Evolutionary conservation across 345 rosid species (phyloP), one percentile per base, ranked within the genome.

Genomic region (Lepidium aucheri): DNA sequence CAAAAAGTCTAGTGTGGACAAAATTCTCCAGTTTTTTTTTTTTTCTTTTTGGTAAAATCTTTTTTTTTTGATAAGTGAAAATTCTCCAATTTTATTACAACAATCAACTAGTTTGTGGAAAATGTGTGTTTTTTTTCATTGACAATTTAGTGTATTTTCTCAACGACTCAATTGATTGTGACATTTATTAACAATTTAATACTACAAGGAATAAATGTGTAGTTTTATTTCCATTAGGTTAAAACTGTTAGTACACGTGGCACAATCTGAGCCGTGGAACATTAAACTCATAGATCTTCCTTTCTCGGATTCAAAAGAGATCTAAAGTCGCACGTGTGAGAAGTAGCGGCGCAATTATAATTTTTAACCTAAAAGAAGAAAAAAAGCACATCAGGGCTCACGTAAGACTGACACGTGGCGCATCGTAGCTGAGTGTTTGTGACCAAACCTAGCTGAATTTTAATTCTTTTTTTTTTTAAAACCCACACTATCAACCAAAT

Each of bases 371-470:
- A 45, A 67, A 53, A 56, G 3, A 11, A n/a, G 33, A 20, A 63
- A 60, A 60, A 33, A 10, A 39, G 6, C 46, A 64, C 51, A 26
- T 49, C 17, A 39, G 39, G 53, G 33, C 68, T 16, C 51, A 70
- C 63, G 58, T 54, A 36, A 9, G 43, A 9, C 30, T 9, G 4
- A 35, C 58, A 63, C 64, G 64, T 42, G 69, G 69, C 43, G 69
- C 12, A 26, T 46, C 44, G 50, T 53, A 54, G 57, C 56, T 8
- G 51, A 71, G 51, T 28, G 35, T 46, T 63, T 35, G 43, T 71
- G 41, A 63, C 58, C 40, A 53, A 61, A 53, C 8, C 28, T 18
- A 53, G 12, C 28, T 18, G 16, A 43, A 43, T 54, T 54, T 54
- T 44, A 0, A 42, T 53, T 53, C n/a, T 9, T 17, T 56, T 2